Evolutionary conservation across 164 flowering plant species (phyloP).

Genomic region (Piper betle): DNA sequence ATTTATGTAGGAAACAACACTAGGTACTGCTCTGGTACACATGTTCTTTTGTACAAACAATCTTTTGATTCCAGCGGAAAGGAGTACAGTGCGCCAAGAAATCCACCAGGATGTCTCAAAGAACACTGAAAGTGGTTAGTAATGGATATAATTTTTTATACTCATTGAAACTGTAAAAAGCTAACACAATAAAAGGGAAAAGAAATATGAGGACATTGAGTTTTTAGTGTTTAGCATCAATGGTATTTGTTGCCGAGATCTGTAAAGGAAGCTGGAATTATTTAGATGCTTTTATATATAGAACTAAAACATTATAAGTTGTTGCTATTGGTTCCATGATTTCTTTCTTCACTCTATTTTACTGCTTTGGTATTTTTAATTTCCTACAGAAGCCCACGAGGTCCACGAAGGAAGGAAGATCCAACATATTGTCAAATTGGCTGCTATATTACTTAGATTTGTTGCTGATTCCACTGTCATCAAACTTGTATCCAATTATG

Average conservation of each 20-base stretch:
- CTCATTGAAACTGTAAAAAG: no score
- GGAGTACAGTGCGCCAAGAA: slow-evolving; percentile 7
- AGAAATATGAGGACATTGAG: no score
- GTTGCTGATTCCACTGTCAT: slow-evolving; percentile 41
- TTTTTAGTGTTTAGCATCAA: no score
- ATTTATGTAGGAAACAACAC: slow-evolving; percentile 18
- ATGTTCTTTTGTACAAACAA: slow-evolving; percentile 41
- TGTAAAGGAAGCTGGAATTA: background rate
- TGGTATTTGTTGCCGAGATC: background rate
- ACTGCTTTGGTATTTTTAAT: background rate
- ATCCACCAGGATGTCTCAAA: slow-evolving; percentile 18
- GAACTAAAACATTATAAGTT: background rate
- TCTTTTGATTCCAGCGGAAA: slow-evolving; percentile 17
- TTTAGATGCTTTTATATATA: background rate
- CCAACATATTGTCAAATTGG: slow-evolving; percentile 40
- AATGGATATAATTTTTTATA: background rate
- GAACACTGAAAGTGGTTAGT: slow-evolving; percentile 25
- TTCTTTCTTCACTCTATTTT: background rate
- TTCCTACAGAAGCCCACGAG: background rate
- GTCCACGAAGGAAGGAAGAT: slow-evolving; percentile 16
- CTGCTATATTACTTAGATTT: slow-evolving; percentile 55
- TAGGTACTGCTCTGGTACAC: slow-evolving; percentile 40
- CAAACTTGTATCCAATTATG: slow-evolving; percentile 20
- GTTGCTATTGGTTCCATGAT: background rate
- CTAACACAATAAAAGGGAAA: no score